Percentiles rank a stretch among this genome's conserved stretches.
These are phyloP conservation scores for Stephanocyclus meneghinianus DNA, from an alignment of 352 stramenopile genomes.

Conservation along the genomic window DNA sequence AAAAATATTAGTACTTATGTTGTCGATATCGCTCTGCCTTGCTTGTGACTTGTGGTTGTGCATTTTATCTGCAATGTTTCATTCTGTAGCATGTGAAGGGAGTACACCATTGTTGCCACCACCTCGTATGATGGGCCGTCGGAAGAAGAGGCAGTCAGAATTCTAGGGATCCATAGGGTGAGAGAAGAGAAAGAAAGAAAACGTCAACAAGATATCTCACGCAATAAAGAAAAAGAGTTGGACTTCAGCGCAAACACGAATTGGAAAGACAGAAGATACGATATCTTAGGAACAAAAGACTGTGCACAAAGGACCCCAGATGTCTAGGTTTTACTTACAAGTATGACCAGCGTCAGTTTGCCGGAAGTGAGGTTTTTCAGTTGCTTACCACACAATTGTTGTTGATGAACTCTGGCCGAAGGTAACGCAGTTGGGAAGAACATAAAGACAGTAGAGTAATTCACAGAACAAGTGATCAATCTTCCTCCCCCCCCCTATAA, in stretches of 20 bases:
- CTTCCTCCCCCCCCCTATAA: neutral
- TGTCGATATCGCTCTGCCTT: neutral
- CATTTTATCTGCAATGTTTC: neutral
- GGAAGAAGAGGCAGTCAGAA: constrained; percentile 68
- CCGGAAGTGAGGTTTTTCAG: constrained; percentile 15
- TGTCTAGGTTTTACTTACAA: constrained; percentile 54
- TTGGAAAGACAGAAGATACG: constrained; percentile 42
- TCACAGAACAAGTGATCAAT: neutral
- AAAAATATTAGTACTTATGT: constrained; percentile 50
- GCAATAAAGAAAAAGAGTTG: constrained; percentile 14
- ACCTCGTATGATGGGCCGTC: constrained; percentile 90
- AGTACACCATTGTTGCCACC: constrained; percentile 90
- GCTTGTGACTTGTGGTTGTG: neutral
- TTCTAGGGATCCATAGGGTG: constrained; percentile 46
- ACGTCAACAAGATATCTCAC: constrained; percentile 1
- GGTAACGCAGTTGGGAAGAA: too few species aligned
- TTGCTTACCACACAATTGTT: constrained; percentile 21
- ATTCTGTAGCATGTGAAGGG: constrained; percentile 83
- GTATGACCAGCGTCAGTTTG: constrained; percentile 10
- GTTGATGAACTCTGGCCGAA: constrained; percentile 3
- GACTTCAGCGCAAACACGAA: constrained; percentile 28
- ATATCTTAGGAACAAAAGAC: constrained; percentile 51
- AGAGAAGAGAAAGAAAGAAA: constrained; percentile 39
- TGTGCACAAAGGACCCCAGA: constrained; percentile 50
- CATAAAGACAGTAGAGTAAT: neutral